Evolutionary conservation across 305 asterid genomes (phyloP).

Genomic region (Solanum hybrid): DNA sequence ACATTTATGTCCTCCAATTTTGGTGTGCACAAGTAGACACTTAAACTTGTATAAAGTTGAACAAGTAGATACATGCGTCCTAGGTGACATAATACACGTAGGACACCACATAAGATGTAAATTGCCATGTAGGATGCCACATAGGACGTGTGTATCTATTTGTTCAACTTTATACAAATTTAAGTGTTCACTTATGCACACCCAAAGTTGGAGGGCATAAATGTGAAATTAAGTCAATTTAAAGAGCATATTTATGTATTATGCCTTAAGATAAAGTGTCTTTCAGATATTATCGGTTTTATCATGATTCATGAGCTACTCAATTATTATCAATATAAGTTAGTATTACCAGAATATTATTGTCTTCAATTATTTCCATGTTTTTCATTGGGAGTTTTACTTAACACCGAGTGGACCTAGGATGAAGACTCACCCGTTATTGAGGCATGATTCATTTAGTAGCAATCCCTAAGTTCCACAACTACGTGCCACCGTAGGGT

Average conservation of each 20-base stretch:
- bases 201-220: neutral
- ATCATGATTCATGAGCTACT: neutral
- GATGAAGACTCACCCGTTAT: neutral
- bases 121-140: neutral
- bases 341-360: neutral
- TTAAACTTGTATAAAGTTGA: neutral
- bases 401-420: neutral
- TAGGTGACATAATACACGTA: neutral
- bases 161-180: neutral
- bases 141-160: neutral
- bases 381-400: neutral
- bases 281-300: neutral
- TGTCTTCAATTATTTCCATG: neutral
- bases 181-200: neutral
- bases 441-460: neutral
- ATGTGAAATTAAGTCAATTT: too few species aligned
- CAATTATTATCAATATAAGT: neutral
- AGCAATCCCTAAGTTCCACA: neutral
- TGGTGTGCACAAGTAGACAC: neutral
- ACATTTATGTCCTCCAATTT: neutral
- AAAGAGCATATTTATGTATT: too few species aligned
- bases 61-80: neutral
- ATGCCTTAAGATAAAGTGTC: neutral
- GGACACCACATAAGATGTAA: neutral
- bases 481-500: neutral